A percentile compares a stretch with the other conserved stretches of the same genome.
Conservation (phyloP, 768 basidiomycete species). For the Suillus lakei region DNA sequence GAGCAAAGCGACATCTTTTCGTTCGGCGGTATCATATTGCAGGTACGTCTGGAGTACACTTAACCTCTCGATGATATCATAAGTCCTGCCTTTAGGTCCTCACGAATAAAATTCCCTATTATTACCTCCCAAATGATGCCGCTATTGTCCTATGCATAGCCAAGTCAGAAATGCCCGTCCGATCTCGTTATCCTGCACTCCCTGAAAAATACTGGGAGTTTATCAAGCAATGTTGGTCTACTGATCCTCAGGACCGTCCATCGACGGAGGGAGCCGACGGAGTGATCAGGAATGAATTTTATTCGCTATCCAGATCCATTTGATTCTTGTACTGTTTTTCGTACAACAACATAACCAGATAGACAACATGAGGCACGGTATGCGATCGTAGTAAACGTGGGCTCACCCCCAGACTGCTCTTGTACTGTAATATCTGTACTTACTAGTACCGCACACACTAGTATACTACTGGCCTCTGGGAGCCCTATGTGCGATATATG, state of each 20-base stretch:
- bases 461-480: too few species aligned
- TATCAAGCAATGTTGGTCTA: background rate
- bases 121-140: background rate
- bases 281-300: background rate
- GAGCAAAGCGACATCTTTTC: conserved; percentile 48
- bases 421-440: too few species aligned
- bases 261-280: background rate
- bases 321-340: background rate
- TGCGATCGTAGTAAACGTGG: too few species aligned
- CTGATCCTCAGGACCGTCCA: background rate
- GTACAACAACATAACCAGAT: too few species aligned
- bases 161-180: background rate
- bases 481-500: too few species aligned
- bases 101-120: background rate
- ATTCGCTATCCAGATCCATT: background rate
- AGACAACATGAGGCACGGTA: too few species aligned
- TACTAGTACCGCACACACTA: too few species aligned
- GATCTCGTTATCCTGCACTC: background rate
- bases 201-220: background rate
- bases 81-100: background rate
- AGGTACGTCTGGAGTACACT: conserved; percentile 19
- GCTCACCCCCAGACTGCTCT: too few species aligned
- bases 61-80: conserved; percentile 27
- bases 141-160: background rate
- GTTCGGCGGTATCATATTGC: conserved; percentile 38